Percentiles rank a stretch among this genome's conserved stretches.
These are phyloP conservation scores for Saccharomycopsis vini DNA, from an alignment of 805 yeast genomes.

Conservation along the genomic window DNA sequence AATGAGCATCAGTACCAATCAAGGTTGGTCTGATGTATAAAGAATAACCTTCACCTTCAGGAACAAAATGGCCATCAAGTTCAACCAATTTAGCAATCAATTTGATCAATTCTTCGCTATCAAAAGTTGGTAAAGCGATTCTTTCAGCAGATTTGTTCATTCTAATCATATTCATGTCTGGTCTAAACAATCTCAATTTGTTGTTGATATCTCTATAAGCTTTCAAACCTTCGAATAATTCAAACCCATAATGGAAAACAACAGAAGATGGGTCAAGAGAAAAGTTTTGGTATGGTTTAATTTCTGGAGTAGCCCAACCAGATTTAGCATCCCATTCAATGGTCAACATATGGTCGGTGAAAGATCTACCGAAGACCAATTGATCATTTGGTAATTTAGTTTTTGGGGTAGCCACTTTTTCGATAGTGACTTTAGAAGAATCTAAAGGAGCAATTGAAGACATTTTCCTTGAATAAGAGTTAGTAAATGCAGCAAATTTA, in stretches of 20 bases:
- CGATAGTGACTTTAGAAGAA: conserved; percentile 43
- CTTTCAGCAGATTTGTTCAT: conserved; percentile 85
- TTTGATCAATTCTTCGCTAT: conserved; percentile 65
- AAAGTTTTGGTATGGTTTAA: conserved; percentile 74
- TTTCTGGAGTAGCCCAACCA: conserved; percentile 89
- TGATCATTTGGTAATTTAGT: conserved; percentile 48
- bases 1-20: conserved; percentile 83
- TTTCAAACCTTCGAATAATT: conserved; percentile 91
- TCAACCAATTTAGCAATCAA: conserved; percentile 64
- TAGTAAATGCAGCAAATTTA: neutral
- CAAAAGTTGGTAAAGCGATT: conserved; percentile 83
- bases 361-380: conserved; percentile 62
- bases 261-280: conserved; percentile 78
- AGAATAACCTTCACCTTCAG: conserved; percentile 81
- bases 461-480: conserved; percentile 17
- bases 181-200: conserved; percentile 75
- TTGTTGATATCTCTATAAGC: conserved; percentile 67
- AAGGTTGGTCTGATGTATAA: conserved; percentile 89
- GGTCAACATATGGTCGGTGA: conserved; percentile 84
- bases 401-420: conserved; percentile 42
- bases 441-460: conserved; percentile 37
- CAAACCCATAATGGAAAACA: conserved; percentile 93
- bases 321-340: conserved; percentile 66
- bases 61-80: conserved; percentile 71
- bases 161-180: conserved; percentile 85